These are phyloP conservation scores for Coemansia nantahalensis DNA, from an alignment of 192 early-diverging fungal genomes.

Conservation along the genomic window DNA sequence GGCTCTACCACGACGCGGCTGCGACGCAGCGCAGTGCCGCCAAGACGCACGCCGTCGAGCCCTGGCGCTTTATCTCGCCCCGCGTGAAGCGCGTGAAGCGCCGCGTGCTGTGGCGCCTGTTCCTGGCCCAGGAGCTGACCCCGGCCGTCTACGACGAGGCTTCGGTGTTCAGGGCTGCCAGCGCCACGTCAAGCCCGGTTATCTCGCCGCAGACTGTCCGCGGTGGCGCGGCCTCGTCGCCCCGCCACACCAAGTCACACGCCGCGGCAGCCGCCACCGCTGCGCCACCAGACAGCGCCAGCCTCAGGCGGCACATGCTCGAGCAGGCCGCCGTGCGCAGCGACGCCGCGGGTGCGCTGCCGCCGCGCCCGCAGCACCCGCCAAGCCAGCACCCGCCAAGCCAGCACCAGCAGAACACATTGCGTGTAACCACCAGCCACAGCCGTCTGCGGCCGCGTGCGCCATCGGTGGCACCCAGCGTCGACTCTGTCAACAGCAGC, in stretches of 20 bases:
- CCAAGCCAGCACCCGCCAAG: too few relatives aligned
- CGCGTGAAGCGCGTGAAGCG: conserved; percentile 51
- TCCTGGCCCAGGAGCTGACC: conserved; percentile 50
- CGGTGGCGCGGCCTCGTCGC: too few relatives aligned
- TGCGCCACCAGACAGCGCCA: conserved; percentile 7
- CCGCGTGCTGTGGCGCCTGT: conserved; percentile 48
- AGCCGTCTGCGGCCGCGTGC: not conserved
- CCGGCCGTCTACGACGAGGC: conserved; percentile 33
- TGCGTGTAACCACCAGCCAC: too few relatives aligned
- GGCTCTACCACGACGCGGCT: conserved; percentile 17
- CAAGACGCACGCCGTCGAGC: conserved; percentile 27
- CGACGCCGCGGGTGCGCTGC: not conserved
- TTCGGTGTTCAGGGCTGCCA: conserved; percentile 2
- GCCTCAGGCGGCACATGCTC: conserved; percentile 29
- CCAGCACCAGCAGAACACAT: too few relatives aligned
- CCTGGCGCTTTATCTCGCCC: conserved; percentile 47
- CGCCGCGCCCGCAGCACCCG: too few relatives aligned
- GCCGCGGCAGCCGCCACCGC: too few relatives aligned
- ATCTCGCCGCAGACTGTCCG: conserved; percentile 7
- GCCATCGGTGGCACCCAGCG: conserved; percentile 16
- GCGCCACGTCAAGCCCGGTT: conserved; percentile 12
- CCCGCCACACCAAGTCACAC: too few relatives aligned
- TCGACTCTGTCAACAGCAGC: conserved; percentile 9
- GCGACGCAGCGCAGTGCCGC: conserved; percentile 20
- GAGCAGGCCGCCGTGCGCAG: conserved; percentile 1